Conservation (phyloP, 345 rosid genomes). For the Rhodomyrtus tomentosa region DNA sequence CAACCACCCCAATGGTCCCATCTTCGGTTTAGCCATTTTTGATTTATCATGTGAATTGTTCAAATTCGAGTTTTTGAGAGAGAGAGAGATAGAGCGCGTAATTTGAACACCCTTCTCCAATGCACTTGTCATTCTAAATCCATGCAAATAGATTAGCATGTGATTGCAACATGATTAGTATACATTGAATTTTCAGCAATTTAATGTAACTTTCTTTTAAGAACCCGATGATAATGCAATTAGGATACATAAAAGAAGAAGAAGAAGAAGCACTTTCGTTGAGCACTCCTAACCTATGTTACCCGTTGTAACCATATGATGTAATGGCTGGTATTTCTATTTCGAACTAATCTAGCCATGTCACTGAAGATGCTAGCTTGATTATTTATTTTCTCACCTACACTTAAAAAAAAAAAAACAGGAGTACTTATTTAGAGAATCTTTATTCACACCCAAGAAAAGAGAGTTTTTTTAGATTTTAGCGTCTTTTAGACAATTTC, state of each 20-base stretch:
- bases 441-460: not conserved
- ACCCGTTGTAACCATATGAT: too few species aligned
- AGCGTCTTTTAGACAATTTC: not conserved
- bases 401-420: rapidly evolving
- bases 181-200: not conserved
- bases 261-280: too few species aligned
- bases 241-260: too few species aligned
- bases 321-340: too few species aligned
- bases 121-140: not conserved
- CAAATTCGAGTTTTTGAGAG: too few species aligned
- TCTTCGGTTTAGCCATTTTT: not conserved
- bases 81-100: not conserved
- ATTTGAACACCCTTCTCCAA: not conserved
- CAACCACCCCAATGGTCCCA: not conserved
- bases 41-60: not conserved
- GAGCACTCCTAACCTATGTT: too few species aligned
- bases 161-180: not conserved
- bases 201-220: not conserved
- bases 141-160: not conserved
- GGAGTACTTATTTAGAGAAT: not conserved
- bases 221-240: too few species aligned
- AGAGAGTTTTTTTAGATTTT: not conserved
- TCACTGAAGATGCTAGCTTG: not conserved
- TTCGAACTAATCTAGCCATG: rapidly evolving
- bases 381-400: not conserved